A percentile compares a stretch with the other conserved stretches of the same genome.
These are phyloP conservation scores for Rhododendron griersonianum DNA, from an alignment of 148 eudicot genomes.

Conservation along the genomic window DNA sequence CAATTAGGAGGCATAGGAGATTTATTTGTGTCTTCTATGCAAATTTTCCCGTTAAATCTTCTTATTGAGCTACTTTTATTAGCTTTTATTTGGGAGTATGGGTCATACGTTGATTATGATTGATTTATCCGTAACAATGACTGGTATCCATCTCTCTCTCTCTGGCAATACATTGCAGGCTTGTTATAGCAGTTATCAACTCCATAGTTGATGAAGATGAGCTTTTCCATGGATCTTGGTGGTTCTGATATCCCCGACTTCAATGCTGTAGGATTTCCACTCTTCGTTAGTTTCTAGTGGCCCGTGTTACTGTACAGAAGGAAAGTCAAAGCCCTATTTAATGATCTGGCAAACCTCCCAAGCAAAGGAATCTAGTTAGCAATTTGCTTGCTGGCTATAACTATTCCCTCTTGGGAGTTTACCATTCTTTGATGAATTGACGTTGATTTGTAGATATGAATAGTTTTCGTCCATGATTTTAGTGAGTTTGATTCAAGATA, in stretches of 20 bases:
- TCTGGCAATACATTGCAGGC: constrained; percentile 40
- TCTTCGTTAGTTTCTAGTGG: not conserved
- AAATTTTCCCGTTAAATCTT: not conserved
- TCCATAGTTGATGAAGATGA: constrained; percentile 66
- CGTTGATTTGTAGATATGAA: not conserved
- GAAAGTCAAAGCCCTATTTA: not conserved
- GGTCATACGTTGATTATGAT: not conserved
- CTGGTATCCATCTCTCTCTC: not conserved
- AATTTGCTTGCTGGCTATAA: not conserved
- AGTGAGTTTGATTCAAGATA: not conserved
- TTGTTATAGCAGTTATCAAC: constrained; percentile 55
- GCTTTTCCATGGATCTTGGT: constrained; percentile 39
- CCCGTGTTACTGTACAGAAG: not conserved
- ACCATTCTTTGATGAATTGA: not conserved
- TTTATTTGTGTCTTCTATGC: not conserved
- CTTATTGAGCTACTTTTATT: not conserved
- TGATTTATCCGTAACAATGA: not conserved
- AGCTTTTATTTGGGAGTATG: not conserved
- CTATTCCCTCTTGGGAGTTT: not conserved
- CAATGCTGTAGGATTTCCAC: not conserved
- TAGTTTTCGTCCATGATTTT: not conserved
- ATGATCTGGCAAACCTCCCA: not conserved
- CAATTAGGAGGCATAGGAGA: not conserved
- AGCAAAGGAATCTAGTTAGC: not conserved
- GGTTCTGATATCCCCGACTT: constrained; percentile 26